Conservation (phyloP, 352 stramenopile species). For the Globisporangium splendens region DNA sequence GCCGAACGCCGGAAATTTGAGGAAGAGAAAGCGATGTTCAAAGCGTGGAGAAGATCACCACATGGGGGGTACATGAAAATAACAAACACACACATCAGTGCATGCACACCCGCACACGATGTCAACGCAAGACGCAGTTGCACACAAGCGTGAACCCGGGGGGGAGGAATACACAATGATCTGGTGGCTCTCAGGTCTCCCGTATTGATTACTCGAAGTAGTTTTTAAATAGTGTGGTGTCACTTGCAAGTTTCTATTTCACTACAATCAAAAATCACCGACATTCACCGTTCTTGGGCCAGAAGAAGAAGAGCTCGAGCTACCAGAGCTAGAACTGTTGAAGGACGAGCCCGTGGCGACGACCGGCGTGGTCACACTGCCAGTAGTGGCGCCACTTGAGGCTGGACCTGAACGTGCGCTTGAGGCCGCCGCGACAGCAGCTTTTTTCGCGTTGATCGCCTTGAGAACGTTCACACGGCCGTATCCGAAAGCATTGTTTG, state of each 20-base stretch:
- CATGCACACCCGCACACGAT: too few species aligned
- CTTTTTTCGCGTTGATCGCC: conserved; percentile 19
- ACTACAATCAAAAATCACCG: conserved; percentile 5
- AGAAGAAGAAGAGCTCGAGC: not conserved
- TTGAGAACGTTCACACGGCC: conserved; percentile 42
- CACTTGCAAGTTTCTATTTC: too few species aligned
- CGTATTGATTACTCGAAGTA: too few species aligned
- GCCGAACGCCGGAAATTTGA: conserved; percentile 41
- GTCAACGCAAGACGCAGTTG: too few species aligned
- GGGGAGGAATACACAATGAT: too few species aligned
- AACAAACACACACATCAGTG: not conserved
- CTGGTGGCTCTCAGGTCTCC: too few species aligned
- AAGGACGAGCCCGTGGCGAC: not conserved
- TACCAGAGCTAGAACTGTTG: not conserved
- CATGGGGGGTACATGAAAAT: not conserved
- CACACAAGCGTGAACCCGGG: too few species aligned
- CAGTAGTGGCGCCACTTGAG: conserved; percentile 4
- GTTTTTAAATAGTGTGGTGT: not conserved
- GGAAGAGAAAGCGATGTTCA: conserved; percentile 60
- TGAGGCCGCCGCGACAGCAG: not conserved
- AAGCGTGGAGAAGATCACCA: conserved; percentile 35
- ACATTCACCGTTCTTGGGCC: conserved; percentile 13
- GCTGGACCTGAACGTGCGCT: not conserved
- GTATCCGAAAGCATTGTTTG: conserved; percentile 60
- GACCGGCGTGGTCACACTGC: not conserved